Evolutionary conservation across 345 rosid species (phyloP).

Genomic region (Eucalyptus dawsonii): DNA sequence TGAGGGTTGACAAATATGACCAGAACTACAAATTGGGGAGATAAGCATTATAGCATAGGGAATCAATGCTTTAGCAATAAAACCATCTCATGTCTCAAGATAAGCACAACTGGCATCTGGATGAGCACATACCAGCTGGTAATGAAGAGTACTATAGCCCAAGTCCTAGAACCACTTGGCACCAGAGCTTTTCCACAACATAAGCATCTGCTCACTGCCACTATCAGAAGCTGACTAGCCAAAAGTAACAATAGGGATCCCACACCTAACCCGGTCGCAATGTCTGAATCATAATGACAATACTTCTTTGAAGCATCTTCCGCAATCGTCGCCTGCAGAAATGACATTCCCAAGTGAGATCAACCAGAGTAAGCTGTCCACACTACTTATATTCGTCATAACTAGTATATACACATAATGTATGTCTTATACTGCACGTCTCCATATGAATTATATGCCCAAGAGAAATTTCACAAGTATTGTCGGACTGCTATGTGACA

Average conservation of each 20-base stretch:
- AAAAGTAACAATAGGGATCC: slow-evolving; percentile 51
- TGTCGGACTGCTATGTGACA: not conserved
- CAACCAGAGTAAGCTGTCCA: not conserved
- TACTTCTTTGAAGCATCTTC: slow-evolving; percentile 4
- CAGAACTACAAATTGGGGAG: not conserved
- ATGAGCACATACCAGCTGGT: slow-evolving; percentile 48
- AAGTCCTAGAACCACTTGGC: slow-evolving; percentile 69
- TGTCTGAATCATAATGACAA: slow-evolving; percentile 72
- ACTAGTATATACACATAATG: not conserved
- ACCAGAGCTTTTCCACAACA: slow-evolving; percentile 73
- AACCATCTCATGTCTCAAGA: not conserved
- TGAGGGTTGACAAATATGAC: not conserved
- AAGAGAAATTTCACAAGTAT: not conserved
- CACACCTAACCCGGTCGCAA: slow-evolving; percentile 69
- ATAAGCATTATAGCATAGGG: not conserved
- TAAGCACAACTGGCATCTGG: not conserved
- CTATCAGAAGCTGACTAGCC: slow-evolving; percentile 55
- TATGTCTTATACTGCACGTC: not conserved
- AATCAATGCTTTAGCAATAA: not conserved
- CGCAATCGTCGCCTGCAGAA: slow-evolving; percentile 20
- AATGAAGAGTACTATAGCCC: slow-evolving; percentile 70
- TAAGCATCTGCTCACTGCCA: slow-evolving; percentile 63
- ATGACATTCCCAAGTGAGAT: not conserved
- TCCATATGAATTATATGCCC: not conserved
- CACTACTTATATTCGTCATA: not conserved